These are phyloP conservation scores for Leptosphaerulina australis DNA, from an alignment of 2,329 filamentous ascomycete genomes.

Conservation along the genomic window DNA sequence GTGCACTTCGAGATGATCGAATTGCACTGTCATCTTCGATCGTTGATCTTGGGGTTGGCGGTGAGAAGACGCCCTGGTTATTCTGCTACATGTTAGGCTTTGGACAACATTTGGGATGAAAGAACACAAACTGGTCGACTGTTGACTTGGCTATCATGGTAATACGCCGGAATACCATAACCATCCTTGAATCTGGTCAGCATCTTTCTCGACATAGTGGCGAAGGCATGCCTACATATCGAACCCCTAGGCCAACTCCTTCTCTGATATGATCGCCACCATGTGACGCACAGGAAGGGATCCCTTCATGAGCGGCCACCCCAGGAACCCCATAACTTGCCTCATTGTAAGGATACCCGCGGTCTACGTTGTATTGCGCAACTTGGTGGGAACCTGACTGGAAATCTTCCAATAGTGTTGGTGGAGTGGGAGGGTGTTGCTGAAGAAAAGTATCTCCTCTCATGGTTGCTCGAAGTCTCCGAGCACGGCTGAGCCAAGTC, in stretches of 20 bases:
- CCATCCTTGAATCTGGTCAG: slow-evolving; percentile 39
- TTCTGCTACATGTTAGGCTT: slow-evolving; percentile 33
- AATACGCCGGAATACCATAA: slow-evolving; percentile 39
- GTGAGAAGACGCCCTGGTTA: slow-evolving; percentile 40
- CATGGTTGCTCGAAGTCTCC: slow-evolving; percentile 30
- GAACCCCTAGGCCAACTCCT: slow-evolving; percentile 36
- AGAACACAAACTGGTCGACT: slow-evolving; percentile 33
- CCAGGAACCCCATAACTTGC: slow-evolving; percentile 40
- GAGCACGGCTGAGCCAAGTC: slow-evolving; percentile 13
- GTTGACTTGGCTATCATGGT: slow-evolving; percentile 36
- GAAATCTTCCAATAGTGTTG: slow-evolving; percentile 38
- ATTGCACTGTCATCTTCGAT: slow-evolving; percentile 49
- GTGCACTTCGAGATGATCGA: slow-evolving; percentile 48
- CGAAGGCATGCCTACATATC: slow-evolving; percentile 38
- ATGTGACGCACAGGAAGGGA: slow-evolving; percentile 39
- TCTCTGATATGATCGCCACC: slow-evolving; percentile 28
- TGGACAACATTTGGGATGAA: neutral
- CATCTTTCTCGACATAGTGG: slow-evolving; percentile 12
- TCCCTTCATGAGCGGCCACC: slow-evolving; percentile 34
- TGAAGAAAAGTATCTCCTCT: slow-evolving; percentile 44
- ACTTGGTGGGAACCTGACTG: slow-evolving; percentile 50
- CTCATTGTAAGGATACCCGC: slow-evolving; percentile 47
- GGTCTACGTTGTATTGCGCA: slow-evolving; percentile 51
- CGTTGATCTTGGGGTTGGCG: slow-evolving; percentile 54
- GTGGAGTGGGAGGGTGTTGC: slow-evolving; percentile 47